Conservation (phyloP, 495 filamentous ascomycete species). For the Xanthoparmelia taractica region DNA sequence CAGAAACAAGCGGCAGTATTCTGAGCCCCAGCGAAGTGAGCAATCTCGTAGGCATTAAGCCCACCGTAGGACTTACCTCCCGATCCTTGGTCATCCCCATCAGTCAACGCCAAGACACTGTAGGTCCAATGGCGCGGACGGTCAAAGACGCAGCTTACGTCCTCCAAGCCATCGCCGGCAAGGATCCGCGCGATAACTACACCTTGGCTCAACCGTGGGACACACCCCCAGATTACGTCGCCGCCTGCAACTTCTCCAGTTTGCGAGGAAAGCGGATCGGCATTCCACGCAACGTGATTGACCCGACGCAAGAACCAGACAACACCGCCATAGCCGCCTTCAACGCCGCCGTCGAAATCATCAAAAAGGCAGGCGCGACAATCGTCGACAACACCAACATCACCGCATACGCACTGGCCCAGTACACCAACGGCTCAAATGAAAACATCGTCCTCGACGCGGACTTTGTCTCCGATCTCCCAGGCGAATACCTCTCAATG, state of each 20-base stretch:
- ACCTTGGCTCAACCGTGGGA: slow-evolving; percentile 44
- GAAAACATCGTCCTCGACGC: slow-evolving; percentile 32
- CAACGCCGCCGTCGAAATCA: slow-evolving; percentile 35
- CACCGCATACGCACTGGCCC: slow-evolving; percentile 39
- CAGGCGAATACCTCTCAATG: slow-evolving; percentile 38
- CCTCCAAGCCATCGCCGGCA: slow-evolving; percentile 53
- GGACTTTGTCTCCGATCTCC: slow-evolving; percentile 41
- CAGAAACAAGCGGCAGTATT: slow-evolving; percentile 40
- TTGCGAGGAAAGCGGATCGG: slow-evolving; percentile 46
- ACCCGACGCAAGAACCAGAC: slow-evolving; percentile 18
- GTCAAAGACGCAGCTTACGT: slow-evolving; percentile 63
- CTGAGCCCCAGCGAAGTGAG: slow-evolving; percentile 35
- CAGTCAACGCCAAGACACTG: slow-evolving; percentile 54
- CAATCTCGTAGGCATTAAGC: slow-evolving; percentile 54
- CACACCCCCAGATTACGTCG: slow-evolving; percentile 42
- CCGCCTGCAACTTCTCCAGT: slow-evolving; percentile 41
- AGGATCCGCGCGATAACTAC: slow-evolving; percentile 45
- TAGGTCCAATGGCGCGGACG: slow-evolving; percentile 56
- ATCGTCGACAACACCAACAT: slow-evolving; percentile 49
- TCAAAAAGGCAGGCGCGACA: slow-evolving; percentile 42
- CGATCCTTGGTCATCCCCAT: slow-evolving; percentile 55
- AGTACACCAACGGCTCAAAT: slow-evolving; percentile 32
- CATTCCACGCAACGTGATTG: slow-evolving; percentile 44
- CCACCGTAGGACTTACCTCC: slow-evolving; percentile 61
- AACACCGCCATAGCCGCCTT: slow-evolving; percentile 38